Percentiles rank a stretch among this genome's conserved stretches.
phyloP scores from a whole-genome alignment of 805 yeast species.

The Zygoascus ofunaensis region DNA sequence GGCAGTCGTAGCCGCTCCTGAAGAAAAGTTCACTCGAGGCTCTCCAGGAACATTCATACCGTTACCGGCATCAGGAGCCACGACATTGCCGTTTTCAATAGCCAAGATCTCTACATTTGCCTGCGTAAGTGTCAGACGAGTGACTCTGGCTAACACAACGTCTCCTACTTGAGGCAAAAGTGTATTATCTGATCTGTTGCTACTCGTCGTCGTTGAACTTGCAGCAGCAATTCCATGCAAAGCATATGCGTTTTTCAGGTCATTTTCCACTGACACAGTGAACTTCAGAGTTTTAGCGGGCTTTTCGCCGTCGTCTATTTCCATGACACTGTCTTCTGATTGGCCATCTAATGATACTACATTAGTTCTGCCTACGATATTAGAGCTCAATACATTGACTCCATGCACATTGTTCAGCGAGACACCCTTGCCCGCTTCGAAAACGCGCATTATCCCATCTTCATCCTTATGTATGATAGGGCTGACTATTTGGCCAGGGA shows the following conservation, averaged over 20 bases:
- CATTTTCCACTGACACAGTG: conserved; percentile 21
- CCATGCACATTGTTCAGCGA: conserved; percentile 25
- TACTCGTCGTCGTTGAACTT: conserved; percentile 13
- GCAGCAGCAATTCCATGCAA: conserved; percentile 12
- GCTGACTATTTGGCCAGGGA: conserved; percentile 77
- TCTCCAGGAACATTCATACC: conserved; percentile 45
- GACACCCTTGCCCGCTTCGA: conserved; percentile 55
- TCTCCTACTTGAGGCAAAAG: conserved; percentile 75
- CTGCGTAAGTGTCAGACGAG: conserved; percentile 56
- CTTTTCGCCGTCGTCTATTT: conserved; percentile 17
- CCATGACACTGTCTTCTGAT: conserved; percentile 14
- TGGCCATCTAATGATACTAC: conserved; percentile 16
- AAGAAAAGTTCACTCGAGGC: conserved; percentile 20
- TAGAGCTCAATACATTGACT: conserved; percentile 32
- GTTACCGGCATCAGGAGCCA: conserved; percentile 52
- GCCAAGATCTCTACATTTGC: conserved; percentile 70
- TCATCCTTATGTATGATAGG: conserved; percentile 36
- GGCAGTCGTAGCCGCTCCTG: conserved; percentile 21
- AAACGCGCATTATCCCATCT: conserved; percentile 34
- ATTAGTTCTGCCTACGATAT: conserved; percentile 51
- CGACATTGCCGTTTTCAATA: conserved; percentile 52
- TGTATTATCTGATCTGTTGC: conserved; percentile 15
- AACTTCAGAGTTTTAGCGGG: conserved; percentile 8
- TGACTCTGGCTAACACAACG: conserved; percentile 66
- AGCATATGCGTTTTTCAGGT: conserved; percentile 16